phyloP scores from a whole-genome alignment of 2,329 filamentous ascomycete genomes.

The Aspergillus brasiliensis region DNA sequence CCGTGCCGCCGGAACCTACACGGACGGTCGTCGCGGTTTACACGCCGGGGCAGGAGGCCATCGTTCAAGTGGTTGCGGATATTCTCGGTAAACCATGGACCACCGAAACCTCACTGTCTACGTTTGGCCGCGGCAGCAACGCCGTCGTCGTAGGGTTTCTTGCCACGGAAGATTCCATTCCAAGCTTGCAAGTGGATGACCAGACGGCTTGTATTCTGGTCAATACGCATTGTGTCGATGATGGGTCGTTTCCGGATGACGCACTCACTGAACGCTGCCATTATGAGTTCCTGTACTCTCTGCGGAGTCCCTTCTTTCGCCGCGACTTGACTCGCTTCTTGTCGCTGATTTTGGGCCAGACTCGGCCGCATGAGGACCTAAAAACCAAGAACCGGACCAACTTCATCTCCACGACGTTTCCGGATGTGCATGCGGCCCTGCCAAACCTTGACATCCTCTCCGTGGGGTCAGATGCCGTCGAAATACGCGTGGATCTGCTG shows the following conservation, averaged over 20 bases:
- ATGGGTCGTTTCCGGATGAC: slow-evolving; percentile 68
- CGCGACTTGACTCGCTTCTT: slow-evolving; percentile 77
- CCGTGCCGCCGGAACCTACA: slow-evolving; percentile 18
- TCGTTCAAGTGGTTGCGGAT: slow-evolving; percentile 75
- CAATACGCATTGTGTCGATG: slow-evolving; percentile 74
- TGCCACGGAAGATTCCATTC: slow-evolving; percentile 56
- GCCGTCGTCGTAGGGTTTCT: slow-evolving; percentile 69
- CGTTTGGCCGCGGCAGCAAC: slow-evolving; percentile 57
- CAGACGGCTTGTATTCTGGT: slow-evolving; percentile 66
- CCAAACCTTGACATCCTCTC: slow-evolving; percentile 86
- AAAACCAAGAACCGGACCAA: slow-evolving; percentile 72
- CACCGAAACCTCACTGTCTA: slow-evolving; percentile 59
- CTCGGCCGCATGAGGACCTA: slow-evolving; percentile 74
- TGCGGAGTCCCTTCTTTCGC: slow-evolving; percentile 66
- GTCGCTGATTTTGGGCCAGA: slow-evolving; percentile 77
- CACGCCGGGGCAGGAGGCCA: slow-evolving; percentile 69
- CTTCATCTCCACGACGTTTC: slow-evolving; percentile 85
- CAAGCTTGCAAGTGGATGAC: slow-evolving; percentile 61
- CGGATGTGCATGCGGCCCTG: slow-evolving; percentile 78
- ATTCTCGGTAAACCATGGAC: slow-evolving; percentile 74
- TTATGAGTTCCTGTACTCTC: slow-evolving; percentile 84
- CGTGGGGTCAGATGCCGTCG: slow-evolving; percentile 82
- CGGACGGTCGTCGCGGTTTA: slow-evolving; percentile 65
- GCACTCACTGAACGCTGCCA: slow-evolving; percentile 70
- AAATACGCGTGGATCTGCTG: slow-evolving; percentile 79